Evolutionary conservation across 2,329 filamentous ascomycete species (phyloP), one percentile per base, ranked within the genome.

Genomic region (Ceratocystiopsis minuta): DNA sequence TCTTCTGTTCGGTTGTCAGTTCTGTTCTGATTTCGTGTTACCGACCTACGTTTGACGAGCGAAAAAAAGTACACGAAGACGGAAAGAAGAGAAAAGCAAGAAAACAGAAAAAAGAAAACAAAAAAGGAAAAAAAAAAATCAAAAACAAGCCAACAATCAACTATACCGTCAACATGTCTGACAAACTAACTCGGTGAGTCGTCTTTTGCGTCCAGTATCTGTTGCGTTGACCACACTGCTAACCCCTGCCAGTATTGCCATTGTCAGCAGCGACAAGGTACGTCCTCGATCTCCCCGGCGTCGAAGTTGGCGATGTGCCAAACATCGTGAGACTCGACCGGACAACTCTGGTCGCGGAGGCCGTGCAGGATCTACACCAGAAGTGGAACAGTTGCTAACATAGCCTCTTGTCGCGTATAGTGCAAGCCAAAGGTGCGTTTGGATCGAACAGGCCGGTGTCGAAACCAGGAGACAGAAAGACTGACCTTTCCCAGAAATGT

Each of bases 201-300:
- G n/a, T 20, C 17, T 7, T 17, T 10, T 28, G 24, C 24, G 11
- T 28, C 24, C 24, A 28, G 24, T 9, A 28, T 28, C 7, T n/a
- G n/a, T n/a, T 28, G 24, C 24, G 24, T 10, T 28, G 24, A 28
- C 7, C 5, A 28, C 24, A 6, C 24, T 28, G 24, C 24, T 28
- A 28, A 28, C 24, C 24, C 24, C 9, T 10, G 7, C n/a, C 57
- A 92, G 90, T 81, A 87, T 98, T 67, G 90, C 90, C 57, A 98
- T 98, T 68, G 84, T 98, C 70, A 96, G 88, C 65, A 81, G 75
- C 61, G 90, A 98, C 79, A 96, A 98, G 79, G 85, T 90, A 37
- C 38, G 45, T 40, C 24, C 34, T 60, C 56, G 66, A 57, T 50
- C 6, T 28, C 24, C 11, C 24, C 24, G 9, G 24, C 24, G 24